A percentile compares a stretch with the other conserved stretches of the same genome.
These are phyloP conservation scores for Balamuthia mandrillaris DNA, from an alignment of 208 protist genomes.

Conservation along the genomic window DNA sequence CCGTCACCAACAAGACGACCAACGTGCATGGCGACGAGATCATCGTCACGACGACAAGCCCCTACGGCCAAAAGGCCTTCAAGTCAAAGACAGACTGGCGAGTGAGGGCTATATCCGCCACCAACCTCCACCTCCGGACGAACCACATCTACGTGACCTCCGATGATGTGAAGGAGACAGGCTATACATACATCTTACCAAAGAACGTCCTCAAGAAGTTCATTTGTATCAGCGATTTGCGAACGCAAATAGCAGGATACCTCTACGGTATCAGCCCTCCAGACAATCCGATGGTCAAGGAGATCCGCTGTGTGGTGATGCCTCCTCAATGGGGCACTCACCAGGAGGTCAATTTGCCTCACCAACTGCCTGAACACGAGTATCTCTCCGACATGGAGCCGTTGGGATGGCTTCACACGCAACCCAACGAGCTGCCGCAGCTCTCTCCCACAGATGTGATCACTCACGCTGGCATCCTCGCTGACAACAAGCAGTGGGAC, in stretches of 20 bases:
- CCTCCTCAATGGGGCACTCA: constrained; percentile 90
- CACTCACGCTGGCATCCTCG: constrained; percentile 77
- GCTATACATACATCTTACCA: constrained; percentile 89
- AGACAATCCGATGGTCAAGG: constrained; percentile 88
- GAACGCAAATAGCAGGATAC: constrained; percentile 88
- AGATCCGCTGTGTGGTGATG: constrained; percentile 88
- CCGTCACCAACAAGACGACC: constrained; percentile 78
- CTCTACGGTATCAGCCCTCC: constrained; percentile 85
- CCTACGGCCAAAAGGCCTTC: constrained; percentile 84
- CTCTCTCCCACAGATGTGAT: constrained; percentile 83
- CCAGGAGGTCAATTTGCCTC: constrained; percentile 77
- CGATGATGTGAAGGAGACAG: constrained; percentile 80
- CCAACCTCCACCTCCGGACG: constrained; percentile 89
- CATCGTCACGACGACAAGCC: constrained; percentile 79
- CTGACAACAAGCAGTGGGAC: constrained; percentile 81
- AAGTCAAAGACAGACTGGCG: constrained; percentile 89
- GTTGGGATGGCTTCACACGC: constrained; percentile 93
- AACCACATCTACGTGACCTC: constrained; percentile 89
- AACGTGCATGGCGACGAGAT: constrained; percentile 89
- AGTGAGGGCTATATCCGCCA: constrained; percentile 83
- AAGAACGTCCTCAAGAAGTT: constrained; percentile 94
- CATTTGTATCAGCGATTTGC: constrained; percentile 84
- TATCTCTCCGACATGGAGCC: constrained; percentile 85
- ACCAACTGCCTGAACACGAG: constrained; percentile 81
- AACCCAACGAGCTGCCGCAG: constrained; percentile 83